Evolutionary conservation across 2,329 filamentous ascomycete species (phyloP), one percentile per base, ranked within the genome.

Genomic region (Ilyonectria robusta): DNA sequence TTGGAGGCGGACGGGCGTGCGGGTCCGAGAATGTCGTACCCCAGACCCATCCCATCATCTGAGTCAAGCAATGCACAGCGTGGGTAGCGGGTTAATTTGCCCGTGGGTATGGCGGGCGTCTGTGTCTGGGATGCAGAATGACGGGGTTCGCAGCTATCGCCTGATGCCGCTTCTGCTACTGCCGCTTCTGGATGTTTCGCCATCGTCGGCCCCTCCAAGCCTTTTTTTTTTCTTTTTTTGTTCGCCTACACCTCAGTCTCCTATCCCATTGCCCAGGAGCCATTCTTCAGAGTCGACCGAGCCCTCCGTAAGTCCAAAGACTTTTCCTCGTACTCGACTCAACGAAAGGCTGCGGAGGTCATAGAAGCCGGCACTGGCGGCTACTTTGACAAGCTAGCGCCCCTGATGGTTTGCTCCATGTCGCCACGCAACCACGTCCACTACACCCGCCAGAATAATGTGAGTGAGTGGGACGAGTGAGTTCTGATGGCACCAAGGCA

Each of bases 351-450:
- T 58, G 37, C 42, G 48, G 31, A 63, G 57, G 48, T 57, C 58
- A 50, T 46, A 51, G 61, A 69, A 60, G 42, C 51, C 61, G 68
- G 64, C 51, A 70, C 47, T 62, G 54, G 63, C 66, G 65, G 64
- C 68, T 71, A 59, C 64, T 65, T 66, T 44, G 51, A n/a, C 19
- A 48, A 56, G 35, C 33, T 71, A 70, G 66, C 60, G 66, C 59
- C 64, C 56, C 59, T 63, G 57, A 62, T 55, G 47, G 62, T 51
- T 61, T 53, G 55, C 59, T 71, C 61, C 66, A 55, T 62, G 56
- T 73, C 69, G 67, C 71, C 71, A 73, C 70, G 53, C 71, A 72
- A 61, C 59, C 62, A 64, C 65, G 21, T 37, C 57, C 63, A 66
- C 56, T 37, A 50, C 51, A 40, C 29, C 56, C 62, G 50, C 59